Evolutionary conservation across 345 rosid genomes (phyloP).

Genomic region (Lagerstroemia speciosa): DNA sequence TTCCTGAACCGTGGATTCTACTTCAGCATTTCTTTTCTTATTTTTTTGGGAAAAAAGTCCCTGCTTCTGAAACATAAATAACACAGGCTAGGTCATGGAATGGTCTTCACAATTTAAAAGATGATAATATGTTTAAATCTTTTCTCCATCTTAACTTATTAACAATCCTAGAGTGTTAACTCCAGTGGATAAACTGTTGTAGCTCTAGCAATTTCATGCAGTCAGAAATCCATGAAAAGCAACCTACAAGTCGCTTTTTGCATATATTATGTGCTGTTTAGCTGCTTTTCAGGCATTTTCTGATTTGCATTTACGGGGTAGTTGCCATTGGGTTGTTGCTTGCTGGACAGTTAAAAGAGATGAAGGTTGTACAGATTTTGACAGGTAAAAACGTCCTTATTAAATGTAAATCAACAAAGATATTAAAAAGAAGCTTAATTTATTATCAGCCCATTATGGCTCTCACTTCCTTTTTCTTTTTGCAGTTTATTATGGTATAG

Average conservation of each 20-base stretch:
- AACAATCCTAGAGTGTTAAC: background rate
- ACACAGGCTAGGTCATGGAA: background rate
- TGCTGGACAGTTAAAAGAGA: slow-evolving; percentile 61
- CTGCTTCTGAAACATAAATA: background rate
- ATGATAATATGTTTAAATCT: background rate
- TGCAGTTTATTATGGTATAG: slow-evolving; percentile 79
- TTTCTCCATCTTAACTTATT: background rate
- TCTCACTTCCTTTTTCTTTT: background rate
- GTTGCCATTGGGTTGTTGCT: slow-evolving; percentile 64
- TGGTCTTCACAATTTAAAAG: background rate
- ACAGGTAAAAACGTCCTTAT: slow-evolving; percentile 31
- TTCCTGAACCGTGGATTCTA: background rate
- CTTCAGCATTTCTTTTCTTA: background rate
- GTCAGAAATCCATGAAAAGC: background rate
- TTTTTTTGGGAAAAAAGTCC: background rate
- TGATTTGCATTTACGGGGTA: slow-evolving; percentile 65
- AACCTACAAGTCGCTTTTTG: background rate
- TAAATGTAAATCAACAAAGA: background rate
- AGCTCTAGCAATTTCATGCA: background rate
- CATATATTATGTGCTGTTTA: background rate
- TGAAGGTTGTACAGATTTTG: slow-evolving; percentile 39
- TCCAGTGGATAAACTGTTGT: background rate
- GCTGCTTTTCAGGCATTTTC: slow-evolving; percentile 54
- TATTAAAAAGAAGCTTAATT: background rate
- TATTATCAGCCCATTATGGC: background rate